Evolutionary conservation across 768 basidiomycete species (phyloP), one percentile per base, ranked within the genome.

Genomic region (Xanthoconium purpureum): DNA sequence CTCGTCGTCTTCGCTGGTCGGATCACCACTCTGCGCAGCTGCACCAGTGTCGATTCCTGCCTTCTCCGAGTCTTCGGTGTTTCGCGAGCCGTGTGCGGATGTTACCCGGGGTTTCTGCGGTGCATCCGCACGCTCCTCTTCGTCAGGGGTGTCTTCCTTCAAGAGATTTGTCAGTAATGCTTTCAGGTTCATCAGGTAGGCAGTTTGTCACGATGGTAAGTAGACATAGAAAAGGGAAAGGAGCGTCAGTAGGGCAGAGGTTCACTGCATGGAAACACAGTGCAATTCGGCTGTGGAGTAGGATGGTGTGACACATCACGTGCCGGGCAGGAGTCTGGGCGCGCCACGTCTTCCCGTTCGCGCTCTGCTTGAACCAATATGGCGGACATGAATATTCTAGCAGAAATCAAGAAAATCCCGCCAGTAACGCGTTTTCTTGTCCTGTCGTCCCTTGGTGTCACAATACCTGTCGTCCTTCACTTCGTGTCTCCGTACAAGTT

Each of bases 351-450:
- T 32, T 24, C 24, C 4, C 24, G 24, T 24, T 24, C 33, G 12
- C 33, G 33, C 33, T 35, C 33, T 36, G 47, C 29, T 36, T 28
- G 28, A 15, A 54, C 42, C 53, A 55, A 50, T n/a, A 83, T 83
- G 82, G 73, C 79, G 49, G 73, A 75, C 17, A 65, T 84, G 49
- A 72, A 75, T 17, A 65, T 84, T 37, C 24, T 79, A 3, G 76
- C 80, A 20, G 88, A 92, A 74, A 71, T 93, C 50, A 82, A 78
- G 63, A 92, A 91, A 74, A 89, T 94, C 1, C 91, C 92, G 0
- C 87, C 88, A 35, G 86, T 94, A 37, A 93, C 92, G 6, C 83
- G 92, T 33, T 83, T 85, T 53, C 68, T 91, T 7, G 78, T 82
- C 55, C 75, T 73, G 20, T 87, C 89, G 2, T 81, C 84, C 2